Percentiles rank a stretch among this genome's conserved stretches.
Evolutionary conservation across 208 protist species (phyloP).

Genomic region (Crithidia fasciculata): DNA sequence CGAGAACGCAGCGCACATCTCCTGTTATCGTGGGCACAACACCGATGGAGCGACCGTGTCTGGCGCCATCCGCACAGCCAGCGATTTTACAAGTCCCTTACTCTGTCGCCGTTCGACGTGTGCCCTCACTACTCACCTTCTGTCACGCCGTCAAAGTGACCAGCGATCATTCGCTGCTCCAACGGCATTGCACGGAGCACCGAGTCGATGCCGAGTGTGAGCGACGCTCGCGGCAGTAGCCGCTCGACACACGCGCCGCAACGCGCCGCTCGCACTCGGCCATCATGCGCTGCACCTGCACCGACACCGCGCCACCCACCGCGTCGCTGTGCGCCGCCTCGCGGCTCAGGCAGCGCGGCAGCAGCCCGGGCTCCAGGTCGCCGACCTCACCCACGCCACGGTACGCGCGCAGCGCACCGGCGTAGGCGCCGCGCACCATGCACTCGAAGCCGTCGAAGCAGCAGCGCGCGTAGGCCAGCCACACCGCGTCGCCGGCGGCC

Average conservation of each 20-base stretch:
- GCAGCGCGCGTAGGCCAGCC: constrained; percentile 26
- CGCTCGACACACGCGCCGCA: background rate
- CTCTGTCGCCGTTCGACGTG: background rate
- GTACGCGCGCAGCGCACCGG: constrained; percentile 32
- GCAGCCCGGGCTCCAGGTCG: constrained; percentile 21
- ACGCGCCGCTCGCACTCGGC: constrained; percentile 13
- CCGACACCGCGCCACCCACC: constrained; percentile 9
- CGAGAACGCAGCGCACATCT: background rate
- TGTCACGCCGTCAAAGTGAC: background rate
- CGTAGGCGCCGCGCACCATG: constrained; percentile 49
- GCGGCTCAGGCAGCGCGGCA: constrained; percentile 15
- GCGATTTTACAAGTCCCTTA: background rate
- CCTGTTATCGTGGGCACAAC: background rate
- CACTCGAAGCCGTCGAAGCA: constrained; percentile 35
- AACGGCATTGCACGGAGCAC: background rate
- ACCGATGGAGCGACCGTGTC: background rate
- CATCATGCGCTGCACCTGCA: constrained; percentile 24
- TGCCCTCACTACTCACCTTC: background rate
- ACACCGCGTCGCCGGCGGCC: constrained; percentile 18
- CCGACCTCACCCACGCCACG: constrained; percentile 22
- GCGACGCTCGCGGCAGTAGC: background rate
- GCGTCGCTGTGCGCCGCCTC: constrained; percentile 15
- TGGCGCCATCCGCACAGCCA: background rate
- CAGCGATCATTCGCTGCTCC: background rate
- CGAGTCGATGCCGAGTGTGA: constrained; percentile 1